Conservation (phyloP, 805 yeast species). For the Brettanomyces custersianus region DNA sequence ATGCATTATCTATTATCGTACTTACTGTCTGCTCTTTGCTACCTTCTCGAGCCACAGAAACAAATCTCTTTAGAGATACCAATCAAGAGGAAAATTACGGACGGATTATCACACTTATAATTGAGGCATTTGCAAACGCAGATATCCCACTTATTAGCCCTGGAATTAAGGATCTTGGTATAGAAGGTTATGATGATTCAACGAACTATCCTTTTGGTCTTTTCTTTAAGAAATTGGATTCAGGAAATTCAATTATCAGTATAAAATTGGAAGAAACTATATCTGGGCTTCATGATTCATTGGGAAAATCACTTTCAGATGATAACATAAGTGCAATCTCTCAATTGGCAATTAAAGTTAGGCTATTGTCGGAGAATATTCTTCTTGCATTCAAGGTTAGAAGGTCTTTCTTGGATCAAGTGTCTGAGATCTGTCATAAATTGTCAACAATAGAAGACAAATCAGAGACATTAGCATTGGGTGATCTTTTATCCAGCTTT, state of each 20-base stretch:
- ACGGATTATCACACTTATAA: not conserved
- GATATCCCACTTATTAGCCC: not conserved
- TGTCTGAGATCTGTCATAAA: too few species aligned
- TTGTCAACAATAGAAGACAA: too few species aligned
- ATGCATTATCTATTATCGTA: conserved; percentile 7
- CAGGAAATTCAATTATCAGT: conserved; percentile 10
- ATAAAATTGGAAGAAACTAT: conserved; percentile 13
- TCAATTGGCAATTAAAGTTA: not conserved
- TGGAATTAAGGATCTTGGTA: conserved; percentile 5
- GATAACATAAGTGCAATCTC: not conserved
- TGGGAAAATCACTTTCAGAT: conserved; percentile 2
- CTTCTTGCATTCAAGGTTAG: not conserved
- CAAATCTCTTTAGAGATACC: conserved; percentile 9
- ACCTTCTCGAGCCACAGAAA: conserved; percentile 5
- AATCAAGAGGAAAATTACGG: conserved; percentile 7
- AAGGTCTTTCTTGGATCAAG: not conserved
- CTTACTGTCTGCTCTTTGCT: conserved; percentile 9
- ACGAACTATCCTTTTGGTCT: conserved; percentile 10
- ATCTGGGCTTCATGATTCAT: conserved; percentile 7
- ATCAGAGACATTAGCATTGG: too few species aligned
- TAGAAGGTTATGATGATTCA: conserved; percentile 14
- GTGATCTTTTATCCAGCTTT: too few species aligned
- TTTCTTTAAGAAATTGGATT: conserved; percentile 12
- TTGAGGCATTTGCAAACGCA: not conserved
- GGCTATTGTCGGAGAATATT: not conserved